phyloP scores from a whole-genome alignment of 2,329 filamentous ascomycete species.

The Juglanconis sp. region DNA sequence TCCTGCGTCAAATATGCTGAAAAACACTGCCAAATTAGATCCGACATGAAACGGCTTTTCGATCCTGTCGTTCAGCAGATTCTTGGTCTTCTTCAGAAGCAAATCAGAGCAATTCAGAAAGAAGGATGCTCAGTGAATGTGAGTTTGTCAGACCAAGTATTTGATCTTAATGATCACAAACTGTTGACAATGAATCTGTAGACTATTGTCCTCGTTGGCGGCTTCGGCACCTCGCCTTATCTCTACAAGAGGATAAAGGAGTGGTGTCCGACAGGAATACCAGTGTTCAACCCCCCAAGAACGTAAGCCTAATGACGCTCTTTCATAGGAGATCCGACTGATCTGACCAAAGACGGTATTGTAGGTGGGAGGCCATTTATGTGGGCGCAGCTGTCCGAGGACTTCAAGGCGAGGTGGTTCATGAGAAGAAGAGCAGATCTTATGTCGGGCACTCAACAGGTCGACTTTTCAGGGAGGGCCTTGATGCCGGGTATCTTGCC shows the following conservation, averaged over 20 bases:
- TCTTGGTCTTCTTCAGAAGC: background rate
- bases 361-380: slow-evolving; percentile 2
- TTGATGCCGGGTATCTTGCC: background rate
- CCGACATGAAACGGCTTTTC: background rate
- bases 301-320: background rate
- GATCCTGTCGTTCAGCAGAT: background rate
- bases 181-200: background rate
- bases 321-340: no score
- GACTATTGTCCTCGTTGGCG: slow-evolving; percentile 3
- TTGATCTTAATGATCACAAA: background rate
- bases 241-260: background rate
- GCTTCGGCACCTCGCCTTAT: background rate
- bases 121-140: background rate
- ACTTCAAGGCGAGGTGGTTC: background rate
- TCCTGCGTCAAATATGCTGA: background rate
- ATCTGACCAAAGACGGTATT: background rate
- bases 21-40: background rate
- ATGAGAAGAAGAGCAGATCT: slow-evolving; percentile 4
- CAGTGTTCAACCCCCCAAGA: background rate
- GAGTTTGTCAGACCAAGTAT: background rate
- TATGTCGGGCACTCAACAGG: background rate
- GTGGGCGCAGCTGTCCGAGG: slow-evolving; percentile 1
- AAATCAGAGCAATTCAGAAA: background rate
- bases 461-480: background rate
- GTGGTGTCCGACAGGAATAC: background rate